These are phyloP conservation scores for Pseudocercospora ulei DNA, from an alignment of 2,329 filamentous ascomycete species.

Conservation along the genomic window DNA sequence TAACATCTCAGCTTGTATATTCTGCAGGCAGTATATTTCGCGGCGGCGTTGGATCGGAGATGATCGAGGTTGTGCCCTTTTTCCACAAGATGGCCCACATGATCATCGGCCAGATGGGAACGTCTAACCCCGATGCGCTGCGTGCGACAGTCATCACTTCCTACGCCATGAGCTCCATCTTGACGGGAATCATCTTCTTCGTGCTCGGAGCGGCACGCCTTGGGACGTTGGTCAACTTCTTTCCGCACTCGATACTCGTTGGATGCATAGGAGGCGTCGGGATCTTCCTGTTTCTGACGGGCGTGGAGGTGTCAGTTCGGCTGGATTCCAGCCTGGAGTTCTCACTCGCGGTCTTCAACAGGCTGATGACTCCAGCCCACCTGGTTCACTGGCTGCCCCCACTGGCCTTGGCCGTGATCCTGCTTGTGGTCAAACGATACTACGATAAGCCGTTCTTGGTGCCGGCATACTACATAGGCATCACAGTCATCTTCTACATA, in stretches of 20 bases:
- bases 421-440: conserved; percentile 67
- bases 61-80: conserved; percentile 98
- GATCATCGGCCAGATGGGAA: conserved; percentile 68
- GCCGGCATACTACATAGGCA: conserved; percentile 72
- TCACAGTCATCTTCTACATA: conserved; percentile 68
- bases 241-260: conserved; percentile 89
- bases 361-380: conserved; percentile 63
- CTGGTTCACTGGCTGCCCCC: conserved; percentile 76
- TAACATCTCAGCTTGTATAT: conserved; percentile 83
- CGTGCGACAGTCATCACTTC: conserved; percentile 89
- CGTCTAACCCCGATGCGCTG: conserved; percentile 71
- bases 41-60: conserved; percentile 85
- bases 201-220: conserved; percentile 77
- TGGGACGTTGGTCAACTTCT: conserved; percentile 91
- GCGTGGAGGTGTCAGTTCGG: conserved; percentile 83
- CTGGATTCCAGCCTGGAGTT: conserved; percentile 79
- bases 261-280: conserved; percentile 96
- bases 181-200: conserved; percentile 88
- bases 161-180: conserved; percentile 78
- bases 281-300: conserved; percentile 85
- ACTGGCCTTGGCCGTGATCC: conserved; percentile 60
- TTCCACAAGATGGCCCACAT: conserved; percentile 97
- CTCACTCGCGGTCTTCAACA: conserved; percentile 62
- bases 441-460: conserved; percentile 76
- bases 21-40: conserved; percentile 82